Base-by-base conservation (phyloP, 2,329 filamentous ascomycete species). In the Colletotrichum horii region DNA sequence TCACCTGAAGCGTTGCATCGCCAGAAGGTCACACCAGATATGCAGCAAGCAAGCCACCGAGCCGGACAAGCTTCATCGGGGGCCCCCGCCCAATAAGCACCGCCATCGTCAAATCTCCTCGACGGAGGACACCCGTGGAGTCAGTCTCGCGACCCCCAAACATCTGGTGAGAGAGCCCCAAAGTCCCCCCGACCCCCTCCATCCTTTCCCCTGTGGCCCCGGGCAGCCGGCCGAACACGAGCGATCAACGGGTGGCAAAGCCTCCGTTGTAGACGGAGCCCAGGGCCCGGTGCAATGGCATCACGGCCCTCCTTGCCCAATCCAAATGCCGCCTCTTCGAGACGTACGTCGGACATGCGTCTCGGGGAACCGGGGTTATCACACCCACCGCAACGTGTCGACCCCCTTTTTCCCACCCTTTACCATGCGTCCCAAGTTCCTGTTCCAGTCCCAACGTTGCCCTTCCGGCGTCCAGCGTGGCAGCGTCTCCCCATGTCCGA, bases 1-100 rank as follows among this genome's bases (percentile, higher is more conserved):
- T 75, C 73, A 72, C 73, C 73, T 75, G 73, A 72, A 75, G 73
- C 55, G 73, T 75, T 56, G 73, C 73, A 75, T 72, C 69, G 72
- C 56, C 70, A 68, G 56, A 73, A 64, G 19, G 52, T 24, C 22
- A 36, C 26, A 48, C 70, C 70, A 55, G n/a, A 60, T 26, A 15
- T 16, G 32, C 22, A 56, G 22, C 52, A 56, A 56, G 52, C 58
- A 48, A 32, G 58, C 58, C 43, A 38, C 67, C 28, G 34, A 28
- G 56, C 60, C 34, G 28, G 30, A 66, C 55, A 62, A 75, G 62
- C 72, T 75, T 72, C 72, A 74, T 58, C n/a, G 38, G 38, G 38
- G 15, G n/a, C 26, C 71, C 61, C 72, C 72, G 52, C 72, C 61
- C 72, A 71, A 74, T 24, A 61, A 60, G 48, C 61, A 66, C 62